Conservation (phyloP, 371 early-diverging fungal genomes). For the Mortierella sp. region DNA sequence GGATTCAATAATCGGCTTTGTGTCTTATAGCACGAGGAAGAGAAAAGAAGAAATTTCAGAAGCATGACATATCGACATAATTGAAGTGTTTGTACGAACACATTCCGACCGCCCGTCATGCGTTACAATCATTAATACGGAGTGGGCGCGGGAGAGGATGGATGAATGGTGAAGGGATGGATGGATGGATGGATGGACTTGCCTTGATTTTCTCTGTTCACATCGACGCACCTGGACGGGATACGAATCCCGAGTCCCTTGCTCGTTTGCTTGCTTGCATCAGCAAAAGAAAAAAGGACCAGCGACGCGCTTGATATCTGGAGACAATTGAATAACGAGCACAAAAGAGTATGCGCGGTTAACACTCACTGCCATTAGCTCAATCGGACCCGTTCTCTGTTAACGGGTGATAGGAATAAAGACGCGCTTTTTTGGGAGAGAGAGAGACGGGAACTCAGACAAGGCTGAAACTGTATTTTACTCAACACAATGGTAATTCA, state of each 20-base stretch:
- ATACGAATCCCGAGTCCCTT: not conserved
- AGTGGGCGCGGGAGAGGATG: not conserved
- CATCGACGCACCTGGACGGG: not conserved
- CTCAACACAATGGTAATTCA: constrained; percentile 60
- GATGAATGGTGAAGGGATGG: not conserved
- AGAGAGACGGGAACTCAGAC: constrained; percentile 46
- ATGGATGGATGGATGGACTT: not conserved
- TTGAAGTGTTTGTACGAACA: constrained; percentile 59
- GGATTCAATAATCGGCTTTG: not conserved
- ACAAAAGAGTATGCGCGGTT: not conserved
- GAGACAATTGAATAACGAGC: not conserved
- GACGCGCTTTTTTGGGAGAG: not conserved
- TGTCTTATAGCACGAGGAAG: not conserved
- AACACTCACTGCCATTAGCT: not conserved
- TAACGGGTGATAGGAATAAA: not conserved
- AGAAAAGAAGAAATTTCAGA: constrained; percentile 45
- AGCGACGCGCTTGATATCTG: constrained; percentile 6
- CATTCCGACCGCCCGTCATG: constrained; percentile 62
- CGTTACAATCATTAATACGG: constrained; percentile 58
- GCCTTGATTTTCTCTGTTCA: not conserved
- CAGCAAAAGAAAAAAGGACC: not conserved
- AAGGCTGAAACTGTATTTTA: constrained; percentile 58
- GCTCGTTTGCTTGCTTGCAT: not conserved
- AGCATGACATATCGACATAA: constrained; percentile 60
- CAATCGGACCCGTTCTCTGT: not conserved